Evolutionary conservation across 352 stramenopile species (phyloP), one percentile per base, ranked within the genome.

Genomic region (Phytophthora pini): DNA sequence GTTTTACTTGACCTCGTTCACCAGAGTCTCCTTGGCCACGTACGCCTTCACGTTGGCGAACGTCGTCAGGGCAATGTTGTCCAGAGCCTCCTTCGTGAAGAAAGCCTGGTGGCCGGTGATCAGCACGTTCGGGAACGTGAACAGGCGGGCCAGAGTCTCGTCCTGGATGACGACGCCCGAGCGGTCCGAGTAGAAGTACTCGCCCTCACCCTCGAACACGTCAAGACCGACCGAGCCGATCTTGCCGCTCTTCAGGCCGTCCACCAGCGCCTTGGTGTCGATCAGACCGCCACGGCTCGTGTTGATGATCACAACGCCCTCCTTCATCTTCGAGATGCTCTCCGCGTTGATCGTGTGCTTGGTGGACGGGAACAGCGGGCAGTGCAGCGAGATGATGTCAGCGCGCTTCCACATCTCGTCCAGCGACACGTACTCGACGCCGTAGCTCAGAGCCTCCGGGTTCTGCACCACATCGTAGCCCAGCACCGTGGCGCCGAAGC

Each of bases 261-360:
- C 64, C 20, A 97, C 78, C 3, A 98, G 68, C 2, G 87, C 84
- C 8, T 76, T 77, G 22, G 86, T 97, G 70, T 97, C 84, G 43
- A 97, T 83, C 17, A 97, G 64, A 24, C 83, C 89, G 45, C 92
- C 90, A 49, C 90, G 89, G 20, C 82, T 90, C 10, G 89, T 96
- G 72, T 97, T 98, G 74, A 98, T 96, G 45, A 98, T 76, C 56
- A 92, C 77, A 1, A 97, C 87, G 22, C 82, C 76, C 29, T 91
- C 58, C 76, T 97, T 97, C 72, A 98, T 93, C 73, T 92, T 84
- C 22, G 72, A 63, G 29, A 98, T 82, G 40, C 84, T 87, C 27
- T 87, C 72, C 5, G 76, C 66, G 60, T 96, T 93, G 63, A 98
- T 87, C 26, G 85, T 87, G 75, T 98, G 89, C 22, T 86, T 80